Evolutionary conservation across 768 basidiomycete species (phyloP), one percentile per base, ranked within the genome.

Genomic region (Mrakia blollopis): DNA sequence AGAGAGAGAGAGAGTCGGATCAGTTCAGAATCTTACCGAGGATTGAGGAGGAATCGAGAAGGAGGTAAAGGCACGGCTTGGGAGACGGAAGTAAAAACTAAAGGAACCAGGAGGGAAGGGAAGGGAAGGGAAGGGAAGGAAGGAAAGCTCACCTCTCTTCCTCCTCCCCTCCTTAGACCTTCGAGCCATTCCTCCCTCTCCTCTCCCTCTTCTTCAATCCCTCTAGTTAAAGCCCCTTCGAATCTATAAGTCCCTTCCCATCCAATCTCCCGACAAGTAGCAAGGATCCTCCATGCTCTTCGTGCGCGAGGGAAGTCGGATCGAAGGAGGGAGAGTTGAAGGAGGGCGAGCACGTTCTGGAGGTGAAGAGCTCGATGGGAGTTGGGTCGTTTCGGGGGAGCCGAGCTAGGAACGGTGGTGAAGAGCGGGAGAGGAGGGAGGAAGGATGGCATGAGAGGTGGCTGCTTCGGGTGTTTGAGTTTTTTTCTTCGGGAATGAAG

Each of bases 271-370:
- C 52, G 35, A 7, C 28, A 25, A 8, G 44, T 37, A 14, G 60
- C 72, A 3, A 72, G 32, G 28, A 72, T 50, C 28, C 8, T 18
- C 72, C 72, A 72, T 1, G 72, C 72, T 32, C 72, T 41, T 18
- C 72, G 28, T 16, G 72, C 72, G 9, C 72, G 54, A 13, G 35
- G 32, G 21, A 21, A 54, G 50, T 72, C 72, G 11, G 60, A 35
- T 23, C 72, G 30, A 28, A 72, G 72, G 60, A 72, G 30, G 54
- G 72, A 72, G 35, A 72, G 39, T 18, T 72, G 72, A 21, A 72
- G 60, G 52, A 72, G 54, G 35, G 50, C n/a, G 35, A 61, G 32
- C 0, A 72, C 54, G 32, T 72, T 32, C 23, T 54, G 54, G 52
- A 72, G 7, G 32, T 72, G 72, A 18, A 57, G 44, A 44, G 72